Conservation (phyloP, 1,284 basidiomycete genomes). For the Athelia sp. region DNA sequence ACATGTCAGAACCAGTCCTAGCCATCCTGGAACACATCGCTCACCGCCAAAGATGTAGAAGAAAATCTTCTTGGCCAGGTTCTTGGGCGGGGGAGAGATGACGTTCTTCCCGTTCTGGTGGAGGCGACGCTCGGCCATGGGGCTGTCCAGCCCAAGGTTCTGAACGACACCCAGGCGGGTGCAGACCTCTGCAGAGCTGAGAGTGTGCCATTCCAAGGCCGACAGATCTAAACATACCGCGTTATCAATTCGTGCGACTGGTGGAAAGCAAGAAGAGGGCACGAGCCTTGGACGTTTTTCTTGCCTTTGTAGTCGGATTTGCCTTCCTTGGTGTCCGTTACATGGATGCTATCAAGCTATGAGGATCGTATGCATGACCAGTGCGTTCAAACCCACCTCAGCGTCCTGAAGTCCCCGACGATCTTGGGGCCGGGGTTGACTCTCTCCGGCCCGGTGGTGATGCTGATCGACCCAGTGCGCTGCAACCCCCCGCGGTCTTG, state of each 20-base stretch:
- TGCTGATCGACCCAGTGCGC: background rate
- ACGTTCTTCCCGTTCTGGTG: constrained; percentile 42
- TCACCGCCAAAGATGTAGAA: constrained; percentile 44
- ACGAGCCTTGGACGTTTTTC: constrained; percentile 18
- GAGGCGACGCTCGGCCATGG: constrained; percentile 43
- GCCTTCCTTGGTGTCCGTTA: constrained; percentile 17
- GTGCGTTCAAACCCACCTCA: background rate
- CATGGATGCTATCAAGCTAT: constrained; percentile 12
- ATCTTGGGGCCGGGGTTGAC: background rate
- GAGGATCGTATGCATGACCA: background rate
- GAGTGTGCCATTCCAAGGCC: constrained; percentile 49
- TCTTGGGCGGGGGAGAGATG: constrained; percentile 40
- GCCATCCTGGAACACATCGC: constrained; percentile 1
- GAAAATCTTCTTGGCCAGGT: constrained; percentile 33
- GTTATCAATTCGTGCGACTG: too few species aligned
- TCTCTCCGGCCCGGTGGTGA: background rate
- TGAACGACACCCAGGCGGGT: constrained; percentile 42
- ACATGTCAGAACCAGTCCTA: background rate
- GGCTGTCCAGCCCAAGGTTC: constrained; percentile 41
- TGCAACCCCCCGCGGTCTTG: too few species aligned
- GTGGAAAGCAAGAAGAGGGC: background rate
- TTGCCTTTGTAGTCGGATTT: constrained; percentile 5
- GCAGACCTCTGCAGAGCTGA: constrained; percentile 40
- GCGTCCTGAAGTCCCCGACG: background rate
- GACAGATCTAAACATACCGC: constrained; percentile 27